Evolutionary conservation across 345 rosid genomes (phyloP).

Genomic region (Gossypium rotundifolium): DNA sequence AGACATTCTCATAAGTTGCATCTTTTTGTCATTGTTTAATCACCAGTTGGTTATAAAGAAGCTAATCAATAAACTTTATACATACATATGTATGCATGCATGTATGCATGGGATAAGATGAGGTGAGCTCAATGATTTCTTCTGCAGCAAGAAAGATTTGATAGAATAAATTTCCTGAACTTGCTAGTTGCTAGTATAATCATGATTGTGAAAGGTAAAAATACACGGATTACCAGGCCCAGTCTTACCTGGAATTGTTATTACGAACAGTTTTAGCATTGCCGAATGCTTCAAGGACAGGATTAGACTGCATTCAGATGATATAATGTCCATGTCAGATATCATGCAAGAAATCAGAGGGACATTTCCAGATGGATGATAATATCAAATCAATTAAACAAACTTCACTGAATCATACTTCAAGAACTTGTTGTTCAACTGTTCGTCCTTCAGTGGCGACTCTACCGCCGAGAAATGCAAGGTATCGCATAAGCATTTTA

Average conservation of each 20-base stretch:
- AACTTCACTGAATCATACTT: constrained; percentile 33
- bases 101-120: not conserved
- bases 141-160: not conserved
- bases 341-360: not conserved
- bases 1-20: not conserved
- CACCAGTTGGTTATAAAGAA: not conserved
- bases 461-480: constrained; percentile 68
- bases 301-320: constrained; percentile 73
- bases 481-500: constrained; percentile 81
- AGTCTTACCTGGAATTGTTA: constrained; percentile 73
- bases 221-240: not conserved
- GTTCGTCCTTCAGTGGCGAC: constrained; percentile 70
- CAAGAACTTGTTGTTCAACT: constrained; percentile 84
- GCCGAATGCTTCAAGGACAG: constrained; percentile 96
- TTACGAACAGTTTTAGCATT: constrained; percentile 96
- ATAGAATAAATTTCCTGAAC: not conserved
- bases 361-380: not conserved
- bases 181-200: not conserved
- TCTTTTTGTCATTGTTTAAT: not conserved
- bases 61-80: not conserved
- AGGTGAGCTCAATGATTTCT: not conserved
- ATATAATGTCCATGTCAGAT: constrained; percentile 13
- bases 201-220: too few species aligned
- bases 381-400: not conserved
- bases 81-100: not conserved